Evolutionary conservation across 2,329 filamentous ascomycete genomes (phyloP).

Genomic region (Cercospora citrullina): DNA sequence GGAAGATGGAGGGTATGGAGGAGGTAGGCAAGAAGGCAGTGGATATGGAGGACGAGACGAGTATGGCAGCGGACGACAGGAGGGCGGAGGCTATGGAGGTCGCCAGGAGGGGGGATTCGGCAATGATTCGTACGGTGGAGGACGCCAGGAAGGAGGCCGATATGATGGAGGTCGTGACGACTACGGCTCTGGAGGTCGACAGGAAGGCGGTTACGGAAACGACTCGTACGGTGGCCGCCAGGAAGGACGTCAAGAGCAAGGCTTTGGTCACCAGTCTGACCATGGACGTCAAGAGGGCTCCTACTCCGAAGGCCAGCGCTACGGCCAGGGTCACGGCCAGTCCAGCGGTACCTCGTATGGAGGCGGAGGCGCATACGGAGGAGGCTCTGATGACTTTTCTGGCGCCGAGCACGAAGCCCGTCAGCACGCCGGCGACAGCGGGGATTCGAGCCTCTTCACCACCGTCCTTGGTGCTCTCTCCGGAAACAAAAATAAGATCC

Average conservation of each 20-base stretch:
- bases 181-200: constrained; percentile 16
- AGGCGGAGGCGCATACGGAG: constrained; percentile 38
- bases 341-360: constrained; percentile 48
- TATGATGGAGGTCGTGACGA: constrained; percentile 17
- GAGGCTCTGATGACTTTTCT: constrained; percentile 53
- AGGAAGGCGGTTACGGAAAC: constrained; percentile 23
- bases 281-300: constrained; percentile 33
- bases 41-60: constrained; percentile 9
- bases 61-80: constrained; percentile 24
- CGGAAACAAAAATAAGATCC: constrained; percentile 53
- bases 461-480: constrained; percentile 57
- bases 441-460: constrained; percentile 56
- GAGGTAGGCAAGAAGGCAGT: constrained; percentile 19
- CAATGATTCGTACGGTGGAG: constrained; percentile 21
- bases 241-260: constrained; percentile 24
- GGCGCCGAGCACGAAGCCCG: constrained; percentile 58
- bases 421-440: constrained; percentile 53
- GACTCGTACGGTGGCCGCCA: constrained; percentile 25
- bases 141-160: not conserved
- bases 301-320: constrained; percentile 32
- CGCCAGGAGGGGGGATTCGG: constrained; percentile 17
- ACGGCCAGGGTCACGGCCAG: constrained; percentile 39
- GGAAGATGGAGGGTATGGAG: constrained; percentile 23
- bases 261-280: constrained; percentile 36
- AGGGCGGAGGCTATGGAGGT: constrained; percentile 20